A percentile compares a stretch with the other conserved stretches of the same genome.
Evolutionary conservation across 345 rosid genomes (phyloP).

Genomic region (Eucalyptus camaldulensis): DNA sequence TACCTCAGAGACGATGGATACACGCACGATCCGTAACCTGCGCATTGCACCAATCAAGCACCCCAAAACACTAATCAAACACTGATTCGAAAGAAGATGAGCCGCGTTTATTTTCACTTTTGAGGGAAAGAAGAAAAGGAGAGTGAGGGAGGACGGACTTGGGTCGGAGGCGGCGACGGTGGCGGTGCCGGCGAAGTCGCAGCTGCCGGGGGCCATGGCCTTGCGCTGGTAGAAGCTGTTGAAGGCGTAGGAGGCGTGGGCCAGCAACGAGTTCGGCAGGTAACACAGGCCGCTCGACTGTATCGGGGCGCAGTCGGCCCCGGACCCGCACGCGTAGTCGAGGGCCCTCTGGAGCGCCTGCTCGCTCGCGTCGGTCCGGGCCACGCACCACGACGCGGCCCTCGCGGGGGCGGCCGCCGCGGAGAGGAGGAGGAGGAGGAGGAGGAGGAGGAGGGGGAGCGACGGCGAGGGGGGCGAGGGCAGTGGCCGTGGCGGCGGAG

Average conservation of each 20-base stretch:
- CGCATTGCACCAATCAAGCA: background rate
- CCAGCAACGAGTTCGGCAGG: constrained; percentile 25
- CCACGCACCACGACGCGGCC: constrained; percentile 22
- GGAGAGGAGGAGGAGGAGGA: background rate
- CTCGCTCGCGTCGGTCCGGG: constrained; percentile 21
- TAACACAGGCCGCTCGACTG: constrained; percentile 20
- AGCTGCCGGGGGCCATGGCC: constrained; percentile 30
- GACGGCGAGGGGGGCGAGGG: background rate
- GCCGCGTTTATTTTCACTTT: background rate
- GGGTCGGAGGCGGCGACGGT: constrained; percentile 27
- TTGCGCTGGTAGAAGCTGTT: constrained; percentile 30
- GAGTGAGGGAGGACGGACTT: background rate
- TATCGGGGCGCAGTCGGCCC: constrained; percentile 23
- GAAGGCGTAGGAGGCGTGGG: constrained; percentile 35
- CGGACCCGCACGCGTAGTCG: constrained; percentile 26
- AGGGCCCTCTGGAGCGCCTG: constrained; percentile 19
- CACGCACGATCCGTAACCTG: constrained; percentile 41
- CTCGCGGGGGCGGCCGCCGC: background rate
- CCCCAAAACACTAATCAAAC: background rate
- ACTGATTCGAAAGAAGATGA: background rate
- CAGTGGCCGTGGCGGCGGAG: background rate
- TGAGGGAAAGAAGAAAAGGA: background rate
- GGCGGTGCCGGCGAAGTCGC: constrained; percentile 36
- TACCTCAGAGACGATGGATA: constrained; percentile 33
- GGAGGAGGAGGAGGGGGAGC: background rate